Conservation (phyloP, 495 filamentous ascomycete genomes). For the Aspergillus egyptiacus region DNA sequence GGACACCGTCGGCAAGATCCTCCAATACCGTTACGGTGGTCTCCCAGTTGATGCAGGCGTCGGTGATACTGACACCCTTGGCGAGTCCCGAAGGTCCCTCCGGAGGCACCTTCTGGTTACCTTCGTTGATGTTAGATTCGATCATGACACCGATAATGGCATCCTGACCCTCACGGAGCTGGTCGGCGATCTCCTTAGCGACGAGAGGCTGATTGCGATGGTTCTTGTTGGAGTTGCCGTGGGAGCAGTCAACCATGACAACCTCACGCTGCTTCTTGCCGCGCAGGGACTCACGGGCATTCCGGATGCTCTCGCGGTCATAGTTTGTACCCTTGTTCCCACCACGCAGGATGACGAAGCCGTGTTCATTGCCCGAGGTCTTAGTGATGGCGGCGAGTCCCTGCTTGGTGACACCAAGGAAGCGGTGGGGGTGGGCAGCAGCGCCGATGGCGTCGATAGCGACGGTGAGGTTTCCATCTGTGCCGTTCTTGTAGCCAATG, state of each 20-base stretch:
- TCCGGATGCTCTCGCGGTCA: constrained; percentile 72
- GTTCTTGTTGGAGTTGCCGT: constrained; percentile 65
- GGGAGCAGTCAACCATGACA: constrained; percentile 97
- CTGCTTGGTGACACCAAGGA: constrained; percentile 99
- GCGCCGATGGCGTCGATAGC: constrained; percentile 95
- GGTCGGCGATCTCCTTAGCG: constrained; percentile 71
- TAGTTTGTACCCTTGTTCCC: constrained; percentile 94
- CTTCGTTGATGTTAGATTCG: constrained; percentile 95
- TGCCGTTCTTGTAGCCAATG: constrained; percentile 98
- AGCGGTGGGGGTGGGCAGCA: constrained; percentile 86
- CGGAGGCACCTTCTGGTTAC: constrained; percentile 84
- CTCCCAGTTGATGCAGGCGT: constrained; percentile 96
- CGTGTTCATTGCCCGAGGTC: constrained; percentile 89
- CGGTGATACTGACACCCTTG: constrained; percentile 94
- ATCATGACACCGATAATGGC: constrained; percentile 97
- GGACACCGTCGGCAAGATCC: constrained; percentile 78
- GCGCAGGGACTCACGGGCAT: constrained; percentile 68
- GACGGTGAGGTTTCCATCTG: constrained; percentile 89
- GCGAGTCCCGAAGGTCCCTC: constrained; percentile 74
- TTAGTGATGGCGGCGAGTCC: constrained; percentile 91
- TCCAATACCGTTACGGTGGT: constrained; percentile 79
- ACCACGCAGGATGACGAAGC: constrained; percentile 91
- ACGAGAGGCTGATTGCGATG: constrained; percentile 88
- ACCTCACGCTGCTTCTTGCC: constrained; percentile 84
- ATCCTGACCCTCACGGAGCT: constrained; percentile 79